phyloP scores from a whole-genome alignment of 352 stramenopile genomes.

The Phytophthora nicotianae region DNA sequence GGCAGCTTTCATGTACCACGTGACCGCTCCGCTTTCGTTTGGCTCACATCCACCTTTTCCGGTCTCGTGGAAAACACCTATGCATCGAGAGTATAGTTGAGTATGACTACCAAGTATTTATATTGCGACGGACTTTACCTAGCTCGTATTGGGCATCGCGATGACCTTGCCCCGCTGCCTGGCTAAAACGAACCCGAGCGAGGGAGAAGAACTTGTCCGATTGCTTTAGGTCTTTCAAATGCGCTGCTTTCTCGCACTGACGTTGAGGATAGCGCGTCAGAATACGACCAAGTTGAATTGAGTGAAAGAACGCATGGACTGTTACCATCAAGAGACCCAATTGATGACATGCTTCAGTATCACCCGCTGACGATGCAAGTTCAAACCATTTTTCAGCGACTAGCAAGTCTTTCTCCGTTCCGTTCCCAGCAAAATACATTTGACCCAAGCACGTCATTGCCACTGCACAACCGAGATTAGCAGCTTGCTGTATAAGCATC shows the following conservation, averaged over 20 bases:
- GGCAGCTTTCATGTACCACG: conserved; percentile 67
- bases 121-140: conserved; percentile 19
- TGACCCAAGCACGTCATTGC: conserved; percentile 71
- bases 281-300: not conserved
- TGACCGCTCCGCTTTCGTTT: conserved; percentile 32
- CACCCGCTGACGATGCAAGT: conserved; percentile 41
- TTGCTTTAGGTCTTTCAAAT: conserved; percentile 38
- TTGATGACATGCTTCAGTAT: conserved; percentile 52
- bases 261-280: not conserved
- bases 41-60: conserved; percentile 22
- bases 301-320: not conserved
- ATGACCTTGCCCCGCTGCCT: conserved; percentile 62
- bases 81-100: not conserved
- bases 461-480: conserved; percentile 42
- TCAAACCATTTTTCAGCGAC: conserved; percentile 61
- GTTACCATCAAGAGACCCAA: conserved; percentile 63
- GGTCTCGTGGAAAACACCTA: conserved; percentile 46
- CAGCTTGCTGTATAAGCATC: conserved; percentile 45
- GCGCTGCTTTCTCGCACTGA: conserved; percentile 56
- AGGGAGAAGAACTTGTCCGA: conserved; percentile 44
- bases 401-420: conserved; percentile 57
- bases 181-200: conserved; percentile 46
- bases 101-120: not conserved
- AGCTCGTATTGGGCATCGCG: conserved; percentile 60
- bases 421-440: conserved; percentile 56